Conservation (phyloP, 148 eudicot genomes). For the Rhododendron williamsianum region DNA sequence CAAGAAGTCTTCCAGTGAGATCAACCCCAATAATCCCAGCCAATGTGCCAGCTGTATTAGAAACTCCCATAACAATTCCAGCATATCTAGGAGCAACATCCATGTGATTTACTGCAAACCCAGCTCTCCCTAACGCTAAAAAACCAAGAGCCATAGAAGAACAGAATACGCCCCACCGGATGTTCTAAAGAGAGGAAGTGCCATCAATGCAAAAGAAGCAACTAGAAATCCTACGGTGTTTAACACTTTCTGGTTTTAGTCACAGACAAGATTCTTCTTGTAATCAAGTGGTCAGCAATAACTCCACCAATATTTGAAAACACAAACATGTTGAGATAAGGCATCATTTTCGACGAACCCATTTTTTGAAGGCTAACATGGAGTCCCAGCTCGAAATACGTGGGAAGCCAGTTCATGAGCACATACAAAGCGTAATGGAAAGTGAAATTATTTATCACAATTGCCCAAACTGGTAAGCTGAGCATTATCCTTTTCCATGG, state of each 20-base stretch:
- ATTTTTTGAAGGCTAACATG: conserved; percentile 86
- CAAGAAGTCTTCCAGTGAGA: conserved; percentile 82
- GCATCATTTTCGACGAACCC: conserved; percentile 56
- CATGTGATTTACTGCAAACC: conserved; percentile 98
- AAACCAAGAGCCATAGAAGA: conserved; percentile 94
- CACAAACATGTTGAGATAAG: conserved; percentile 21
- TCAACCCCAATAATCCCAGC: conserved; percentile 92
- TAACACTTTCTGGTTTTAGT: conserved; percentile 69
- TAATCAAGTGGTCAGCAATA: conserved; percentile 73
- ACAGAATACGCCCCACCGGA: conserved; percentile 73
- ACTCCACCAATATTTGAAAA: conserved; percentile 43
- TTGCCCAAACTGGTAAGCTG: conserved; percentile 89
- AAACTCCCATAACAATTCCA: conserved; percentile 94
- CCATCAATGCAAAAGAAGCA: conserved; percentile 71
- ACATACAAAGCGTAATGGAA: conserved; percentile 94
- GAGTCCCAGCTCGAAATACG: conserved; percentile 83
- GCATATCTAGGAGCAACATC: conserved; percentile 96
- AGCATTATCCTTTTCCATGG: conserved; percentile 73
- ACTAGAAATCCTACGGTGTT: conserved; percentile 78
- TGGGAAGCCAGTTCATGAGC: conserved; percentile 96
- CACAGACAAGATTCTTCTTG: conserved; percentile 59
- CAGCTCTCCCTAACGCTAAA: conserved; percentile 95
- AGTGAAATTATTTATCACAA: conserved; percentile 86
- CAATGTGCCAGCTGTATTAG: conserved; percentile 91
- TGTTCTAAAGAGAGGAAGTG: conserved; percentile 64